Percentiles rank a stretch among this genome's conserved stretches.
Conservation (phyloP, 2,329 filamentous ascomycete genomes). For the Neocucurbitaria cava region DNA sequence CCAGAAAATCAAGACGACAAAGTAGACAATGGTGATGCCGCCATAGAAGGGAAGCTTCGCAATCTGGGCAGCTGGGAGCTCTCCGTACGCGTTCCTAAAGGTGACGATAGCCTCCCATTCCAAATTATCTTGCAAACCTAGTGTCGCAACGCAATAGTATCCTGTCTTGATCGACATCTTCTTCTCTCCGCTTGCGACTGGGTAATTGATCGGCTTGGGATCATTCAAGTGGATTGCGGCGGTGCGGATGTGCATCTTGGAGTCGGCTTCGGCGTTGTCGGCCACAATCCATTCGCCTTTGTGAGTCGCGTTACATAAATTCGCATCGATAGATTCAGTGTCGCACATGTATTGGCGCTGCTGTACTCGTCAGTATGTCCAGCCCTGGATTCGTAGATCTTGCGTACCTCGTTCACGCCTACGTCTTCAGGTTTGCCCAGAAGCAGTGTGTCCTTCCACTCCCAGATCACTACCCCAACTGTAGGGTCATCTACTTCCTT, state of each 20-base stretch:
- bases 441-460: constrained; percentile 85
- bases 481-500: constrained; percentile 72
- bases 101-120: constrained; percentile 84
- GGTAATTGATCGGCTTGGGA: constrained; percentile 77
- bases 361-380: constrained; percentile 27
- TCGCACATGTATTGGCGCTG: constrained; percentile 78
- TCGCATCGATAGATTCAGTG: constrained; percentile 69
- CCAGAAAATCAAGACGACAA: constrained; percentile 87
- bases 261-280: constrained; percentile 74
- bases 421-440: constrained; percentile 68
- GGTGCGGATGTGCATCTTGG: constrained; percentile 76
- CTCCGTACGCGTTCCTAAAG: constrained; percentile 95
- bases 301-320: constrained; percentile 77
- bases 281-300: constrained; percentile 85
- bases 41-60: constrained; percentile 98
- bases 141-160: constrained; percentile 92
- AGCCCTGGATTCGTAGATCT: neutral
- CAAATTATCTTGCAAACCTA: constrained; percentile 67
- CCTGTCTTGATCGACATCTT: constrained; percentile 71
- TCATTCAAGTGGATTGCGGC: constrained; percentile 83
- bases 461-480: constrained; percentile 87
- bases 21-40: constrained; percentile 91
- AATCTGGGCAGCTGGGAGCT: constrained; percentile 93
- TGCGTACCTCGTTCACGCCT: constrained; percentile 36
- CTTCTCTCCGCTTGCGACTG: constrained; percentile 62